Evolutionary conservation across 2,329 filamentous ascomycete species (phyloP).

Genomic region (Neofusicoccum cordaticola): DNA sequence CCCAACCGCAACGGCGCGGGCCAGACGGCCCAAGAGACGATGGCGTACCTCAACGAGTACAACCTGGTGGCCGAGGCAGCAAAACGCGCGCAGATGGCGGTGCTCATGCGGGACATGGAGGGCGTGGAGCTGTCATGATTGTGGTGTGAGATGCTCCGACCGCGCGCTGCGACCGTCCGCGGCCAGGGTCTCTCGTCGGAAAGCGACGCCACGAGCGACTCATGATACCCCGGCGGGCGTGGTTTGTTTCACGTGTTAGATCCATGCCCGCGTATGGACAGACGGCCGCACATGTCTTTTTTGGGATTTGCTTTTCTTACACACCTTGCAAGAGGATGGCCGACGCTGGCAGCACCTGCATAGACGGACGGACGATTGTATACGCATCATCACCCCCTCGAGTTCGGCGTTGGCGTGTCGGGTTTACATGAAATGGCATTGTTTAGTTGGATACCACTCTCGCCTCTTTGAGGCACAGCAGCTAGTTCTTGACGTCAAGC

Average conservation of each 20-base stretch:
- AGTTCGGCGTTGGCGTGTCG: background rate
- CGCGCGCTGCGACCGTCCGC: background rate
- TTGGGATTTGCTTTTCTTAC: background rate
- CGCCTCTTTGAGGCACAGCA: background rate
- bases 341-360: background rate
- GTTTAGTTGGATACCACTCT: conserved; percentile 16
- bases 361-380: conserved; percentile 8
- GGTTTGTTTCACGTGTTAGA: conserved; percentile 2
- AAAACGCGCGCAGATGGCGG: conserved; percentile 86
- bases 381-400: conserved; percentile 1
- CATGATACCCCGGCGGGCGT: background rate
- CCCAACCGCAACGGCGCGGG: conserved; percentile 35
- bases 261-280: background rate
- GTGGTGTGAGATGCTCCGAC: conserved; percentile 15
- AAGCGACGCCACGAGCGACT: background rate
- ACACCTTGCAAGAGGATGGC: background rate
- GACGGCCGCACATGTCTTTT: background rate
- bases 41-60: conserved; percentile 73
- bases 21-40: conserved; percentile 45
- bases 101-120: conserved; percentile 83
- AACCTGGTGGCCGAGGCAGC: conserved; percentile 88
- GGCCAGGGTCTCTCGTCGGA: background rate
- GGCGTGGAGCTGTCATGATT: conserved; percentile 56
- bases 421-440: conserved; percentile 8
- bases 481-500: background rate